phyloP scores from a whole-genome alignment of 345 rosid genomes.

The Punica granatum region DNA sequence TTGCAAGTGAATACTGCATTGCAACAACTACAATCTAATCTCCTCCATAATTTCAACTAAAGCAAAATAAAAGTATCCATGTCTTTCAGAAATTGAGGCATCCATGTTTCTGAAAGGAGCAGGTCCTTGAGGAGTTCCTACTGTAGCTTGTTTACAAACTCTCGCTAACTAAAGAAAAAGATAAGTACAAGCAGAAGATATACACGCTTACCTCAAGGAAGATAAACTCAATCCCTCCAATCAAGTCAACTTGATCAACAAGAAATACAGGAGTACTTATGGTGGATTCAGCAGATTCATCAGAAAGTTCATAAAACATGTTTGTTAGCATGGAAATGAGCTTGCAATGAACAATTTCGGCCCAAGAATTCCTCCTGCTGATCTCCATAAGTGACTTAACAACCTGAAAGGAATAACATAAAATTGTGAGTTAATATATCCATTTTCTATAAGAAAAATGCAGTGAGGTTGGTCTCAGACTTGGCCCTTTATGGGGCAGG shows the following conservation, averaged over 20 bases:
- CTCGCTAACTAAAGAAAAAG: not conserved
- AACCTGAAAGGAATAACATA: constrained; percentile 43
- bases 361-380: constrained; percentile 88
- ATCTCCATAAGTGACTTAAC: constrained; percentile 62
- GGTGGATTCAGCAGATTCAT: constrained; percentile 28
- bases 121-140: not conserved
- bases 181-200: not conserved
- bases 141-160: not conserved
- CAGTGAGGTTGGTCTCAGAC: not conserved
- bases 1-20: constrained; percentile 84
- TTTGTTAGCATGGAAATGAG: constrained; percentile 81
- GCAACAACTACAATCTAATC: not conserved
- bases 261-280: constrained; percentile 53
- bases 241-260: constrained; percentile 76
- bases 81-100: not conserved
- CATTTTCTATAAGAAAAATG: not conserved
- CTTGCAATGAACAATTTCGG: constrained; percentile 93
- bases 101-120: not conserved
- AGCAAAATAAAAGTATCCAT: not conserved
- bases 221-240: constrained; percentile 92
- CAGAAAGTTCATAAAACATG: constrained; percentile 78
- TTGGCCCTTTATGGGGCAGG: not conserved
- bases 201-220: constrained; percentile 63
- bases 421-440: not conserved
- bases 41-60: not conserved